phyloP scores from a whole-genome alignment of 352 stramenopile species.

The Globisporangium perplexum region DNA sequence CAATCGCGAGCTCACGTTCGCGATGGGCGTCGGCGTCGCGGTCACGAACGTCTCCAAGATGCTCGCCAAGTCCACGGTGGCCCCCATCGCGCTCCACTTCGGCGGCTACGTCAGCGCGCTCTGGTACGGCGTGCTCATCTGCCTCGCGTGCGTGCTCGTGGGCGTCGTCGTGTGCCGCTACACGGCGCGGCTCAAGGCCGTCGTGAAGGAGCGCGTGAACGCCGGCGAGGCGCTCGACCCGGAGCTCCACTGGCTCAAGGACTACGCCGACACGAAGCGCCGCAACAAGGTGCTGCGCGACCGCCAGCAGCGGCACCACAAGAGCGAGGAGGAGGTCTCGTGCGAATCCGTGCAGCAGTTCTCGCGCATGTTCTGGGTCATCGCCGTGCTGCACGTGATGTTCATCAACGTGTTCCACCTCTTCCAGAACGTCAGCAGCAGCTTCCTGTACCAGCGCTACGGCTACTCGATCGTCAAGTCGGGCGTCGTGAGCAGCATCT shows the following conservation, averaged over 20 bases:
- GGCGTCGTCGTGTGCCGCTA: slow-evolving; percentile 54
- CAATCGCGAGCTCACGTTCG: slow-evolving; percentile 80
- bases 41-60: slow-evolving; percentile 91
- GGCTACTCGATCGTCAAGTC: slow-evolving; percentile 83
- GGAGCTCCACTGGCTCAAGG: slow-evolving; percentile 60
- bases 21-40: slow-evolving; percentile 85
- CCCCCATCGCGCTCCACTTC: slow-evolving; percentile 79
- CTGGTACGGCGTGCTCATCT: slow-evolving; percentile 72
- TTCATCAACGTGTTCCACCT: slow-evolving; percentile 91
- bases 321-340: slow-evolving; percentile 21
- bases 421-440: slow-evolving; percentile 89
- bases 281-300: slow-evolving; percentile 30
- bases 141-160: slow-evolving; percentile 42
- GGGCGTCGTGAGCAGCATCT: slow-evolving; percentile 73
- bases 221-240: slow-evolving; percentile 47
- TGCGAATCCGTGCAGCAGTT: slow-evolving; percentile 68
- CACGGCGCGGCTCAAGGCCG: slow-evolving; percentile 49
- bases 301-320: neutral
- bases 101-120: slow-evolving; percentile 82
- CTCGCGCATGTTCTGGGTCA: slow-evolving; percentile 84
- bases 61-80: slow-evolving; percentile 85
- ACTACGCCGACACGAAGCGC: slow-evolving; percentile 66
- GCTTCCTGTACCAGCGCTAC: slow-evolving; percentile 84
- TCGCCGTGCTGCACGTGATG: slow-evolving; percentile 80
- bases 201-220: slow-evolving; percentile 59